A percentile compares a stretch with the other conserved stretches of the same genome.
Evolutionary conservation across 306 rosid genomes (phyloP).

Genomic region (Sophora flavescens): DNA sequence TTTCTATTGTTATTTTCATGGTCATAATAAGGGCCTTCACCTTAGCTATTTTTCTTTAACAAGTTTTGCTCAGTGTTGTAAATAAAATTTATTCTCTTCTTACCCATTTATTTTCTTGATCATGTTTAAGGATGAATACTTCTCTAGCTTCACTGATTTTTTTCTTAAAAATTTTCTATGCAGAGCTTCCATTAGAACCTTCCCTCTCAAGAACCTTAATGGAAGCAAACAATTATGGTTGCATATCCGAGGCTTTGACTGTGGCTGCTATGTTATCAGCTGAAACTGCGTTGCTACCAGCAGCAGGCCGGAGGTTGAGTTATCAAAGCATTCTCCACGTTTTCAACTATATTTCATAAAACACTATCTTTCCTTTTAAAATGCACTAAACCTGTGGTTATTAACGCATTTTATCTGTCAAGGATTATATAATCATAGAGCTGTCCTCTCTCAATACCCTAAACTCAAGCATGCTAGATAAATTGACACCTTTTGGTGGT

Average conservation of each 20-base stretch:
- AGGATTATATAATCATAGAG: conserved; percentile 20
- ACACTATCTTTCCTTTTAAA: conserved; percentile 5
- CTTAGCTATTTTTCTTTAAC: background rate
- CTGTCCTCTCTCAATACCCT: conserved; percentile 3
- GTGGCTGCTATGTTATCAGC: conserved; percentile 94
- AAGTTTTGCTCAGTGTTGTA: conserved; percentile 7
- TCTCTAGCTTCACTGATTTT: conserved; percentile 36
- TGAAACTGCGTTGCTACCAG: conserved; percentile 82
- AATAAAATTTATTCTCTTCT: conserved; percentile 28
- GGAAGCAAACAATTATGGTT: conserved; percentile 88
- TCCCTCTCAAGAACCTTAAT: conserved; percentile 91
- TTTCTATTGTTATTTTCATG: background rate
- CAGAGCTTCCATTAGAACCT: conserved; percentile 98
- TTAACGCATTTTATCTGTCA: conserved; percentile 8
- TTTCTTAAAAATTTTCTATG: conserved; percentile 38
- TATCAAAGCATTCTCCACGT: background rate
- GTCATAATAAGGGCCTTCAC: background rate
- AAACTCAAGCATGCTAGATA: conserved; percentile 32
- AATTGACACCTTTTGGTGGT: conserved; percentile 30
- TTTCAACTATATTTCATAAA: conserved; percentile 26
- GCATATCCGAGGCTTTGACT: conserved; percentile 90
- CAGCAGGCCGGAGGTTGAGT: conserved; percentile 76
- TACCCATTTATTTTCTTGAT: conserved; percentile 20
- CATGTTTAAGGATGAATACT: conserved; percentile 29
- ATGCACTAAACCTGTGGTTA: background rate